Evolutionary conservation across 164 flowering plant genomes (phyloP).

Genomic region (Aristolochia californica): DNA sequence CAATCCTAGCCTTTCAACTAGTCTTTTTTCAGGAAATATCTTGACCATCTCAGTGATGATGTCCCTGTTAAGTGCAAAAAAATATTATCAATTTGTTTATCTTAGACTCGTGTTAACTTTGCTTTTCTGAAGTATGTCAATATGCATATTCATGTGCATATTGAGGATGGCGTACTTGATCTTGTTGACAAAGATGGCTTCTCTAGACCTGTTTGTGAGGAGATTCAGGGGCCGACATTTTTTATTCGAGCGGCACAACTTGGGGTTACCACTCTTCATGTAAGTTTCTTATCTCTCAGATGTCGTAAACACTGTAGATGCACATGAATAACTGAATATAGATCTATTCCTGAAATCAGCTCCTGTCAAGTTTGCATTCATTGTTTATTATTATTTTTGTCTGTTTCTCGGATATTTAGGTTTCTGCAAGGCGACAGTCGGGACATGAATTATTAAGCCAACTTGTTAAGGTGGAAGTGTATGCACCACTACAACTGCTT

Average conservation of each 20-base stretch:
- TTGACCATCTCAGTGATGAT: background rate
- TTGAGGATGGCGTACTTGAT: slow-evolving; percentile 55
- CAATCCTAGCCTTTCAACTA: too few species aligned
- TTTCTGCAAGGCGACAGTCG: slow-evolving; percentile 57
- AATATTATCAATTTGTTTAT: background rate
- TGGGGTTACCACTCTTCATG: slow-evolving; percentile 71
- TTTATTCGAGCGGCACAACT: slow-evolving; percentile 39
- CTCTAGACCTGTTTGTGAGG: slow-evolving; percentile 17
- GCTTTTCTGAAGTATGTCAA: slow-evolving; percentile 43
- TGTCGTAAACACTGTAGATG: too few species aligned
- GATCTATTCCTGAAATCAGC: too few species aligned
- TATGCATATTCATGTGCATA: slow-evolving; percentile 67
- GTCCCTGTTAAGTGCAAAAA: too few species aligned
- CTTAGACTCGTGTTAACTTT: slow-evolving; percentile 5
- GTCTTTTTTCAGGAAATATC: too few species aligned
- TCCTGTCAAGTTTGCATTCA: background rate
- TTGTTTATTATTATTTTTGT: background rate
- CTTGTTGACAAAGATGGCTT: slow-evolving; percentile 30
- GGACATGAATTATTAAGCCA: slow-evolving; percentile 70
- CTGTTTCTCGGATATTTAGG: slow-evolving; percentile 29
- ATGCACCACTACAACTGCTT: slow-evolving; percentile 57
- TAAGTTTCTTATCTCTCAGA: slow-evolving; percentile 24
- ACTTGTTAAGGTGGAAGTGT: slow-evolving; percentile 68
- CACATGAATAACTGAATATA: background rate
- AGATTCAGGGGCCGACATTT: slow-evolving; percentile 31